Base-by-base conservation (phyloP, 2,329 filamentous ascomycete species). In the Exophiala phaeomuriformis region DNA sequence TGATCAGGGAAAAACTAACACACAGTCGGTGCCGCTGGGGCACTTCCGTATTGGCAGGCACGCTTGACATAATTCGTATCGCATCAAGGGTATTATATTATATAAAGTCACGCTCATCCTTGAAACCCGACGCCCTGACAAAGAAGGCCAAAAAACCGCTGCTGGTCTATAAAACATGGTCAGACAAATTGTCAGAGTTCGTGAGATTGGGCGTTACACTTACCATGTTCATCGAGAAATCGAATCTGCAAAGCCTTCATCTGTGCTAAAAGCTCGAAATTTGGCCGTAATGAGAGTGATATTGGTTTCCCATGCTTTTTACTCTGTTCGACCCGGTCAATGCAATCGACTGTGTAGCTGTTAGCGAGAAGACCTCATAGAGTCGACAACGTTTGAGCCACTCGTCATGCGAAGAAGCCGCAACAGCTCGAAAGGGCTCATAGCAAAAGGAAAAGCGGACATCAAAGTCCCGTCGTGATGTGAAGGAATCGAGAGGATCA, bases 201-300 rank as follows among this genome's bases (percentile, higher is more conserved):
- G 2, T 19, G 19, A 41, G 33, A n/a, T 4, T 12, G 30, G 36
- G 43, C 7, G 12, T 19, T 3, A 5, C 35, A n/a, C 56, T 43
- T 47, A 71, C 70, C 71, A 48, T 66, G 53, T 44, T 70, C 65
- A 40, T 72, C 69, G 27, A 73, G 63, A 53, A 73, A 72, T 32
- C 63, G 58, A 40, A 73, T 67, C 42, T 67, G 63, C 39, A 73
- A 45, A 36, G 59, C 64, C 52, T 67, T 69, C 69, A 73, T 68
- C 53, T 69, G 62, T 5, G 69, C 57, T n/a, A 72, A 59, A 40
- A 71, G 61, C 4, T 73, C 71, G 49, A 71, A 72, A 51, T 71
- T 72, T 2, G 70, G 68, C 42, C 66, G 64, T 3, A 72, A 56
- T 19, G 69, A 64, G 33, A 73, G 36, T n/a, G 64, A 49, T 3